These are phyloP conservation scores for Chamaecrista fasciculata DNA, from an alignment of 306 rosid species.

Conservation along the genomic window DNA sequence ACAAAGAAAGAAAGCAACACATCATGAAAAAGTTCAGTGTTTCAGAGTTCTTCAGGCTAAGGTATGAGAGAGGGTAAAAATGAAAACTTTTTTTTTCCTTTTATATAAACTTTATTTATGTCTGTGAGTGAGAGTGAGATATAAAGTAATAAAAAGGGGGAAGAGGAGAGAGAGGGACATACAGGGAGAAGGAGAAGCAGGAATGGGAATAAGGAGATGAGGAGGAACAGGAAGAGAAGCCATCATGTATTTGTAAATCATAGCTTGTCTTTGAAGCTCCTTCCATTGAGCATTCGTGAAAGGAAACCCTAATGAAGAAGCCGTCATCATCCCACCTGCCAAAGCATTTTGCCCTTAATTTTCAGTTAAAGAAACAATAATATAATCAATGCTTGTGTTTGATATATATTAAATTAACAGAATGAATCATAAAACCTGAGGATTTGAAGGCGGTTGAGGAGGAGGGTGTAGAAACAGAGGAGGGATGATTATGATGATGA, in stretches of 20 bases:
- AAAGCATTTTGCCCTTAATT: too few relatives aligned
- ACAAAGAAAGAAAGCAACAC: slow-evolving; percentile 9
- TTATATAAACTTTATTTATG: too few relatives aligned
- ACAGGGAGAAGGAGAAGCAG: slow-evolving; percentile 38
- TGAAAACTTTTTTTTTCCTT: background rate
- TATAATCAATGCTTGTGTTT: too few relatives aligned
- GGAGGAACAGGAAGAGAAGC: slow-evolving; percentile 71
- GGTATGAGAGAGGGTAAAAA: background rate
- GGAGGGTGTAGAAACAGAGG: slow-evolving; percentile 2
- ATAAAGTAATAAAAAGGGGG: background rate
- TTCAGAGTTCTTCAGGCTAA: background rate
- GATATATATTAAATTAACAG: too few relatives aligned
- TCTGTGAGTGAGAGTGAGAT: background rate
- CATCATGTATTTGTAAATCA: slow-evolving; percentile 84
- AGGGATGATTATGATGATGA: slow-evolving; percentile 45
- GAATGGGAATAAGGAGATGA: slow-evolving; percentile 52
- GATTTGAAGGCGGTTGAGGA: slow-evolving; percentile 39
- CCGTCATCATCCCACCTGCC: slow-evolving; percentile 57
- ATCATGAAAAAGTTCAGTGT: slow-evolving; percentile 29
- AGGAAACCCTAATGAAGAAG: slow-evolving; percentile 58
- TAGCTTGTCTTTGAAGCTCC: slow-evolving; percentile 82
- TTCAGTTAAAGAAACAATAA: too few relatives aligned
- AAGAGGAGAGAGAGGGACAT: slow-evolving; percentile 14
- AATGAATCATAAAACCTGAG: too few relatives aligned
- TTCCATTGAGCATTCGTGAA: slow-evolving; percentile 75